A percentile compares a stretch with the other conserved stretches of the same genome.
Evolutionary conservation across 768 basidiomycete species (phyloP).

Genomic region (Macrocybe gigantea): DNA sequence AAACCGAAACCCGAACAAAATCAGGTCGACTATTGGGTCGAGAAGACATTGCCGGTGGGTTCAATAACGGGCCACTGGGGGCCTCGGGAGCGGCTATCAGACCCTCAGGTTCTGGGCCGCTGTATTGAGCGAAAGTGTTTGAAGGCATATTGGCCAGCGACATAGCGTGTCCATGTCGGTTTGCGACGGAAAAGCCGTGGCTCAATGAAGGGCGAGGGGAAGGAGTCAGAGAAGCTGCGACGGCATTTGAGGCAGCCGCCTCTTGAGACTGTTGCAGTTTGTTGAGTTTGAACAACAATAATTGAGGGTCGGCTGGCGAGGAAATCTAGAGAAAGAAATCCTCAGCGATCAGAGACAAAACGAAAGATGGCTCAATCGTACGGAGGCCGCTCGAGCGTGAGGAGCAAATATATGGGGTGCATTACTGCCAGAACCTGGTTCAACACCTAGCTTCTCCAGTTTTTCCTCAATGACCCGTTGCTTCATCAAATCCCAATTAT

Average conservation of each 20-base stretch:
- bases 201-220: constrained; percentile 41
- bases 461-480: constrained; percentile 75
- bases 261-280: constrained; percentile 74
- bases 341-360: constrained; percentile 15
- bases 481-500: constrained; percentile 70
- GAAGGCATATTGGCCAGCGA: constrained; percentile 51
- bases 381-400: constrained; percentile 80
- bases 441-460: constrained; percentile 74
- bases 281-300: constrained; percentile 78
- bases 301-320: constrained; percentile 82
- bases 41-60: constrained; percentile 35
- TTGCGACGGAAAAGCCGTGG: constrained; percentile 31
- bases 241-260: constrained; percentile 46
- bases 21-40: constrained; percentile 58
- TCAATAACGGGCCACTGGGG: constrained; percentile 44
- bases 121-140: constrained; percentile 62
- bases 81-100: constrained; percentile 50
- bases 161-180: constrained; percentile 67
- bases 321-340: constrained; percentile 55
- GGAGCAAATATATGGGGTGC: constrained; percentile 63
- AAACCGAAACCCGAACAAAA: constrained; percentile 78
- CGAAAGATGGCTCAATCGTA: constrained; percentile 33
- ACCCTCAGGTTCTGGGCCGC: constrained; percentile 34
- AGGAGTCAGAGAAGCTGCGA: constrained; percentile 60
- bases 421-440: constrained; percentile 51